Conservation (phyloP, 352 stramenopile species). For the Globisporangium cederbergense region DNA sequence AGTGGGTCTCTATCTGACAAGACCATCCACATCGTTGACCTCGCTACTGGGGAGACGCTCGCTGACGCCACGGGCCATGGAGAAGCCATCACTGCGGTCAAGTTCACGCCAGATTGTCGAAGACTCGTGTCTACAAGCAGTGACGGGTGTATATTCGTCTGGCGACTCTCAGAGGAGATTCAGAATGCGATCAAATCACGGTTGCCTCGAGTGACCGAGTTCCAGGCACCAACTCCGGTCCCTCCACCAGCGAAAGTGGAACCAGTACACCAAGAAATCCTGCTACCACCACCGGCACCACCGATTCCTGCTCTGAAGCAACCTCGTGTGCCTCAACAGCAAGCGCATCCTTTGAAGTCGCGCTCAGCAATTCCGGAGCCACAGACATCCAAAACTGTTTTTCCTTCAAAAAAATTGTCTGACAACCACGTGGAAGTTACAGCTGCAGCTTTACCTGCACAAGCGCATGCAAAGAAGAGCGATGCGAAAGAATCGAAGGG, state of each 20-base stretch:
- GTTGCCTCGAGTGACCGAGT: conserved; percentile 39
- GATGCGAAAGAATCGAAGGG: conserved; percentile 21
- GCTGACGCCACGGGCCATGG: conserved; percentile 80
- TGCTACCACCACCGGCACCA: conserved; percentile 32
- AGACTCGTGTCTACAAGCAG: conserved; percentile 78
- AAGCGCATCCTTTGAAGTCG: neutral
- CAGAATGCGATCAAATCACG: conserved; percentile 60
- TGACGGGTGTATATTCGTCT: conserved; percentile 89
- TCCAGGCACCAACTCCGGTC: conserved; percentile 20
- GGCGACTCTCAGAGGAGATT: conserved; percentile 75
- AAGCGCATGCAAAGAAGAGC: conserved; percentile 11
- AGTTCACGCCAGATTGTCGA: conserved; percentile 84
- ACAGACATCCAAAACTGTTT: neutral
- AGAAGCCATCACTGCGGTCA: conserved; percentile 76
- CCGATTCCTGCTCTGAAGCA: conserved; percentile 10
- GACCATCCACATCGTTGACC: conserved; percentile 83
- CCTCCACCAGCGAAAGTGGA: conserved; percentile 21
- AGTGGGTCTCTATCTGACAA: conserved; percentile 82
- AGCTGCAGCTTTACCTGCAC: neutral
- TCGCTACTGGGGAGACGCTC: conserved; percentile 71
- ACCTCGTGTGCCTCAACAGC: neutral
- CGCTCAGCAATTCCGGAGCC: neutral
- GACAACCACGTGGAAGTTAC: neutral
- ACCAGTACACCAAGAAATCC: conserved; percentile 7
- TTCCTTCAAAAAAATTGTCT: neutral